Evolutionary conservation across 2,329 filamentous ascomycete genomes (phyloP), one percentile per base, ranked within the genome.

Genomic region (Blastomyces emzantsi): DNA sequence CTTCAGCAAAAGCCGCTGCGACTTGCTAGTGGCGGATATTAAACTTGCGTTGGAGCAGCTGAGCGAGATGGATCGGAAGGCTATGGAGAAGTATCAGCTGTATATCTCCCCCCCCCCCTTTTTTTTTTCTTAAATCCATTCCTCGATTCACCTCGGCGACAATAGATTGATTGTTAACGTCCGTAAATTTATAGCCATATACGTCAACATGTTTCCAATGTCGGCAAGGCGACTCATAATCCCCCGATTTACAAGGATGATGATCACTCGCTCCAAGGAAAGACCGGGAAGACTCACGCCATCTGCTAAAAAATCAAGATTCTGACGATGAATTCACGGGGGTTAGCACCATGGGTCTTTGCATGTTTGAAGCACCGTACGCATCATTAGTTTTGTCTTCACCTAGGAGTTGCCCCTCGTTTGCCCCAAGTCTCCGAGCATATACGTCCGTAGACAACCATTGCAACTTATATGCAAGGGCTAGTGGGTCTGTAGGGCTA

Each of bases 261-360:
- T 79, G 85, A 85, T 69, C 93, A 97, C 77, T 93, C 89, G 64
- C 79, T 97, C 69, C 90, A 96, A 78, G 92, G 90, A 19, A 92
- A 94, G 84, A 85, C 85, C 64, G 92, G 91, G 63, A 97, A 97
- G 84, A 93, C 91, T 1, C 92, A 96, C 76, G 87, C 85, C 49
- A 81, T 95, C 64, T 97, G 92, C 78, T 96, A 85, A 62, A 62
- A 9, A 61, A n/a, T 25, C 25, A 49, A 30, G 15, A 33, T 25
- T 60, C 13, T 57, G 55, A 41, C 33, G 17, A 41, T 11, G 19
- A 25, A 11, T 39, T 22, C 7, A 6, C 22, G 11, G 19, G 3
- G 19, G 11, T 9, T 6, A 41, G n/a, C 30, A 17, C 22, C 54
- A 57, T 57, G n/a, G n/a, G 33, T n/a, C 8, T 36, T 57, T 25